Percentiles rank a stretch among this genome's conserved stretches.
phyloP scores from a whole-genome alignment of 2,329 filamentous ascomycete species.

The Bipolaris cookei region DNA sequence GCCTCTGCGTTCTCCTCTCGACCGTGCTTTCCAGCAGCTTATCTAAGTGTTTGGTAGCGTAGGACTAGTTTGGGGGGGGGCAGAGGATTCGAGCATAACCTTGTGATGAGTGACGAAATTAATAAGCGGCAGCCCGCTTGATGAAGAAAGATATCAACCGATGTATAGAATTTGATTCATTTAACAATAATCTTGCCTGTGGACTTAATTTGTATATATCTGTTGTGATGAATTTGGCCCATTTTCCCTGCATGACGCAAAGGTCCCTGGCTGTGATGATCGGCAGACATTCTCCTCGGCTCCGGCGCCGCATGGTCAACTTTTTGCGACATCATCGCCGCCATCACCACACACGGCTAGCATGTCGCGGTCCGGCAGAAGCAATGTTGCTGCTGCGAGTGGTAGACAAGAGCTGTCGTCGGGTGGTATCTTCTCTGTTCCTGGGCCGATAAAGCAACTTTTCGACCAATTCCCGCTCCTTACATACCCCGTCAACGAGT shows the following conservation, averaged over 20 bases:
- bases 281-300: slow-evolving; percentile 28
- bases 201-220: neutral
- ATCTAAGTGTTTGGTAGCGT: slow-evolving; percentile 65
- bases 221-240: neutral
- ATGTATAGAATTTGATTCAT: slow-evolving; percentile 34
- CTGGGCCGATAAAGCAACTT: slow-evolving; percentile 76
- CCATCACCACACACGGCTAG: slow-evolving; percentile 23
- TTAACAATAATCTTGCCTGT: neutral
- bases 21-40: slow-evolving; percentile 97
- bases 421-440: slow-evolving; percentile 60
- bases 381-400: slow-evolving; percentile 9
- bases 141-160: slow-evolving; percentile 22
- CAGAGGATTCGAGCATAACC: slow-evolving; percentile 1
- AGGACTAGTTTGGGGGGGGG: slow-evolving; percentile 8
- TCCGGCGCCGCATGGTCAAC: slow-evolving; percentile 21
- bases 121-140: slow-evolving; percentile 25
- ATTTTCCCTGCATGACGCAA: neutral
- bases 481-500: slow-evolving; percentile 75
- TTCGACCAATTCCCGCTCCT: slow-evolving; percentile 84
- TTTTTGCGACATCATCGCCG: slow-evolving; percentile 29
- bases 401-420: slow-evolving; percentile 18
- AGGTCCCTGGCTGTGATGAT: neutral
- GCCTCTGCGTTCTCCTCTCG: slow-evolving; percentile 85
- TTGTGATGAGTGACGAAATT: slow-evolving; percentile 17
- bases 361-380: slow-evolving; percentile 27